Evolutionary conservation across 345 rosid species (phyloP).

Genomic region (Combretum micranthum): DNA sequence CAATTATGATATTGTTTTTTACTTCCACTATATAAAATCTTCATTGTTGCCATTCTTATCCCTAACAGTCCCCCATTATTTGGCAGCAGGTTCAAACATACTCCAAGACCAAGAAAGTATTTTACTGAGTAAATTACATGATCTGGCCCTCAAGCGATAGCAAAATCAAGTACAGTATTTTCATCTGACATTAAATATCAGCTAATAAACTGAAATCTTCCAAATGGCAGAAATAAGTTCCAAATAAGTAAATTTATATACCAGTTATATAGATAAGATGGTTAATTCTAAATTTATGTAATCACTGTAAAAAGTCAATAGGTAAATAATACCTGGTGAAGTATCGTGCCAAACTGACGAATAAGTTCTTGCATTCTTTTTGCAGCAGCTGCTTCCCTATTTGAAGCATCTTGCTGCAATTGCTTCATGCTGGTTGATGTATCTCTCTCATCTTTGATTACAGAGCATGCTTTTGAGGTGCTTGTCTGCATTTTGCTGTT

Average conservation of each 20-base stretch:
- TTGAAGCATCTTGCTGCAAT: slow-evolving; percentile 54
- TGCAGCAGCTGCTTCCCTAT: slow-evolving; percentile 63
- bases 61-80: too few species aligned
- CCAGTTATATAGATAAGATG: neutral
- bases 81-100: too few species aligned
- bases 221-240: too few species aligned
- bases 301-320: neutral
- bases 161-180: too few species aligned
- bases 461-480: slow-evolving; percentile 37
- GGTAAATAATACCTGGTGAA: slow-evolving; percentile 36
- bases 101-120: too few species aligned
- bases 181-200: too few species aligned
- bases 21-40: too few species aligned
- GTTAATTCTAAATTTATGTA: neutral
- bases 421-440: slow-evolving; percentile 38
- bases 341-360: slow-evolving; percentile 55
- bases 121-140: too few species aligned
- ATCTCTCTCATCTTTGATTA: slow-evolving; percentile 46
- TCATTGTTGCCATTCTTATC: too few species aligned
- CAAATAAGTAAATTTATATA: neutral
- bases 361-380: slow-evolving; percentile 90
- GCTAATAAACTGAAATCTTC: too few species aligned
- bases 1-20: too few species aligned
- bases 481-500: slow-evolving; percentile 26
- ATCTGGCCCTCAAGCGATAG: too few species aligned